phyloP scores from a whole-genome alignment of 1,284 basidiomycete species.

The Naganishia sp. region DNA sequence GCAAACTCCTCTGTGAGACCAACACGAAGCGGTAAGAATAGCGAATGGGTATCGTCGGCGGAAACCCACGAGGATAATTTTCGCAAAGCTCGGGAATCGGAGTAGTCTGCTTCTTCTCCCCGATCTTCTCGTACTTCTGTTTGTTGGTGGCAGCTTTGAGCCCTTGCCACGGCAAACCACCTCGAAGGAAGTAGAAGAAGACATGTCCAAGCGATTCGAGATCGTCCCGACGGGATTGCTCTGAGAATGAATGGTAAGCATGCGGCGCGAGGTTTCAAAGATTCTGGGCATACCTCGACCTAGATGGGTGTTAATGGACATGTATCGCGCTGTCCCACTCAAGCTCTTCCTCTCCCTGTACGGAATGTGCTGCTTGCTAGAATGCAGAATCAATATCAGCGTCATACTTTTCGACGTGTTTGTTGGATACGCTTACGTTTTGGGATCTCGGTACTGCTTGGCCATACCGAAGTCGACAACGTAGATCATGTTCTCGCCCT shows the following conservation, averaged over 20 bases:
- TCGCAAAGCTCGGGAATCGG: conserved; percentile 92
- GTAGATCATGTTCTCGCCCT: conserved; percentile 80
- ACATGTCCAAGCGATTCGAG: conserved; percentile 93
- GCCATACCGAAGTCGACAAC: conserved; percentile 96
- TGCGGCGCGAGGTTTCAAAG: background rate
- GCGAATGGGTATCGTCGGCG: conserved; percentile 14
- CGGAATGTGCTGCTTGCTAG: conserved; percentile 85
- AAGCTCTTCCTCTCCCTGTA: conserved; percentile 93
- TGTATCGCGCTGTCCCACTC: conserved; percentile 87
- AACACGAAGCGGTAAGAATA: background rate
- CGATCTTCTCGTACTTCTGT: conserved; percentile 98
- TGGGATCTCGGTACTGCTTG: conserved; percentile 95
- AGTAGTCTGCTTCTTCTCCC: conserved; percentile 97
- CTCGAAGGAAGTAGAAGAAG: conserved; percentile 96
- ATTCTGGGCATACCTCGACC: conserved; percentile 67
- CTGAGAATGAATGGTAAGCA: conserved; percentile 52
- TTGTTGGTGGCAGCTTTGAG: conserved; percentile 96
- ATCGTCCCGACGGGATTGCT: conserved; percentile 93
- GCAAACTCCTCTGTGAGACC: conserved; percentile 73
- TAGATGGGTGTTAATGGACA: conserved; percentile 96
- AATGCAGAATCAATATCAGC: background rate
- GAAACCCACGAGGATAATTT: conserved; percentile 76
- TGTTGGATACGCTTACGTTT: conserved; percentile 59
- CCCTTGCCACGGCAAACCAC: conserved; percentile 92
- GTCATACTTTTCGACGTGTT: background rate